Conservation (phyloP, 1,284 basidiomycete genomes). For the Austroboletus niveus region DNA sequence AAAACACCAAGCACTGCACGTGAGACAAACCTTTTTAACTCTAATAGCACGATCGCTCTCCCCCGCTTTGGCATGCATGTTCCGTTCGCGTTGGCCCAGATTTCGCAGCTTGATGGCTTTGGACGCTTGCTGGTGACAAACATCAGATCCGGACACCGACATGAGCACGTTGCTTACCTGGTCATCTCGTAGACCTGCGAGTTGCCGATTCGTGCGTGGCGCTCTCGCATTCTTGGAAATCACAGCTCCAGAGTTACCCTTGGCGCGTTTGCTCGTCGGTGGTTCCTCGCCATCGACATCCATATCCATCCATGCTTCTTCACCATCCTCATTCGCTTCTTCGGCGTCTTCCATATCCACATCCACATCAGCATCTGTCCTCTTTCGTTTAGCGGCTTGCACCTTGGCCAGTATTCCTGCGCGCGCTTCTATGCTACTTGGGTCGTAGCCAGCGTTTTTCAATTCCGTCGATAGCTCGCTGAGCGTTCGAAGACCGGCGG, state of each 20-base stretch:
- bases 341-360: conserved; percentile 55
- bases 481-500: conserved; percentile 84
- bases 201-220: conserved; percentile 69
- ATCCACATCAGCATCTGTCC: conserved; percentile 50
- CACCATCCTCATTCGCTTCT: conserved; percentile 42
- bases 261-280: conserved; percentile 55
- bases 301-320: conserved; percentile 56
- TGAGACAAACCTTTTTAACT: conserved; percentile 68
- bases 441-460: conserved; percentile 87
- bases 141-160: neutral
- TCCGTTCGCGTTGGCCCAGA: conserved; percentile 81
- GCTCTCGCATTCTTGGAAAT: conserved; percentile 49
- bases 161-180: conserved; percentile 44
- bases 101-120: conserved; percentile 81
- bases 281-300: conserved; percentile 58
- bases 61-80: conserved; percentile 85
- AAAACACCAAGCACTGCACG: conserved; percentile 9
- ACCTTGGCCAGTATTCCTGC: conserved; percentile 83
- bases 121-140: conserved; percentile 59
- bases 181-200: conserved; percentile 78
- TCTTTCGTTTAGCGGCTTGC: conserved; percentile 71
- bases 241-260: conserved; percentile 60
- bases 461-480: conserved; percentile 81
- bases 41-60: conserved; percentile 84
- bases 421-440: conserved; percentile 84